Evolutionary conservation across 768 basidiomycete genomes (phyloP).

Genomic region (Boletus bicolor): DNA sequence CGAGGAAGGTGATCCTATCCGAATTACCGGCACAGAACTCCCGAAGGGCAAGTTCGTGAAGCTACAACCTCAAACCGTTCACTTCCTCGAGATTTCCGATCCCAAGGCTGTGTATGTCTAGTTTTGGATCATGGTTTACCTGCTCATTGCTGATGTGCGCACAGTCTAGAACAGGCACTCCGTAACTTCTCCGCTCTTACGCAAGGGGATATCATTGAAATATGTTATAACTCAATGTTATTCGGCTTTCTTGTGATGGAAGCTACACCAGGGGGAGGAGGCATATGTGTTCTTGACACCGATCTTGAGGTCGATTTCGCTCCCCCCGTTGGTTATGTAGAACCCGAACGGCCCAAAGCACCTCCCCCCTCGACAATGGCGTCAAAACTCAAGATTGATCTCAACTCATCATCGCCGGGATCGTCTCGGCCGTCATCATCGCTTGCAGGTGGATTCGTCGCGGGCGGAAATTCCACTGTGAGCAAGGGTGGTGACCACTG

Average conservation of each 20-base stretch:
- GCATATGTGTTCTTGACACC: constrained; percentile 88
- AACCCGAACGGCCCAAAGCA: constrained; percentile 84
- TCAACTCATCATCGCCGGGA: constrained; percentile 81
- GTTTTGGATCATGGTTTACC: background rate
- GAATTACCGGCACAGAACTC: constrained; percentile 83
- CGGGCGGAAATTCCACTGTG: constrained; percentile 47
- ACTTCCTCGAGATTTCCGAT: constrained; percentile 96
- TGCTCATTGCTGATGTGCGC: background rate
- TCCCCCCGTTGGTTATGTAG: constrained; percentile 88
- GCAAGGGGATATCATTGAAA: constrained; percentile 96
- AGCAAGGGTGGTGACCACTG: constrained; percentile 80
- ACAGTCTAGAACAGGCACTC: constrained; percentile 89
- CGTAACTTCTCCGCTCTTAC: constrained; percentile 91
- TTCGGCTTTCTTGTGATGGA: constrained; percentile 98
- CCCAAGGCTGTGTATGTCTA: constrained; percentile 90
- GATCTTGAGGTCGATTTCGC: constrained; percentile 99
- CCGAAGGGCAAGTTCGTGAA: constrained; percentile 96
- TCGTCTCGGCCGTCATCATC: constrained; percentile 80
- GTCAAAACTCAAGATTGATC: constrained; percentile 92
- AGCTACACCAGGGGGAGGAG: constrained; percentile 77
- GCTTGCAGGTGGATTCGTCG: constrained; percentile 62
- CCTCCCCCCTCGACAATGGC: constrained; percentile 89
- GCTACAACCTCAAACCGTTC: constrained; percentile 90
- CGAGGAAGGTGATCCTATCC: constrained; percentile 92
- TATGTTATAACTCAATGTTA: constrained; percentile 92